Evolutionary conservation across 108 stramenopile genomes (phyloP).

Genomic region (Schizochytrium sp.): DNA sequence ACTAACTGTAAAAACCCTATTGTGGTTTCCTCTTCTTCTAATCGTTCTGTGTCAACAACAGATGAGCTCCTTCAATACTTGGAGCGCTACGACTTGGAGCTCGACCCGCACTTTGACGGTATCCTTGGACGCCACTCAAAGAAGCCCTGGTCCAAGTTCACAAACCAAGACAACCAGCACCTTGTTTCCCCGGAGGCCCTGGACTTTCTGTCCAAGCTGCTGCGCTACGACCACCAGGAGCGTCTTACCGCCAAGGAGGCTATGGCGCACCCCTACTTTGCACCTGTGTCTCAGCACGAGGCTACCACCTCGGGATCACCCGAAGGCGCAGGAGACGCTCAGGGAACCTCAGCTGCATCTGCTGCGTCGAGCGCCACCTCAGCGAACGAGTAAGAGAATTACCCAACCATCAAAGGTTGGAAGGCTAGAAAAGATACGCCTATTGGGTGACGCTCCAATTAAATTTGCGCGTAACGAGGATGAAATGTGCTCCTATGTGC

Average conservation of each 20-base stretch:
- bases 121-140: slow-evolving; percentile 94
- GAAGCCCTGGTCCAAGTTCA: slow-evolving; percentile 98
- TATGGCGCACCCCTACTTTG: slow-evolving; percentile 96
- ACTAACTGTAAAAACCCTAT: no score
- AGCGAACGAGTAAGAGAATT: neutral
- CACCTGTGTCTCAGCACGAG: slow-evolving; percentile 78
- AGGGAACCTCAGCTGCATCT: neutral
- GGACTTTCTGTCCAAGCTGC: slow-evolving; percentile 72
- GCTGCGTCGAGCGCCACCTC: slow-evolving; percentile 11
- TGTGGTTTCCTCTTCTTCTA: no score
- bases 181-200: slow-evolving; percentile 88
- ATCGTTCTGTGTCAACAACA: no score
- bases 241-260: slow-evolving; percentile 97
- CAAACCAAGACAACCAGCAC: slow-evolving; percentile 96
- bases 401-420: neutral
- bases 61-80: slow-evolving; percentile 95
- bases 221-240: slow-evolving; percentile 96
- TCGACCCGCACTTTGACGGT: slow-evolving; percentile 96
- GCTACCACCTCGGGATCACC: neutral
- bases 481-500: no score
- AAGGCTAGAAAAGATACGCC: no score
- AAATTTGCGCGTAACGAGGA: no score
- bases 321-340: neutral
- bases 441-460: no score
- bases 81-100: slow-evolving; percentile 94